Conservation (phyloP, 164 flowering plant species). For the Buxus sempervirens region DNA sequence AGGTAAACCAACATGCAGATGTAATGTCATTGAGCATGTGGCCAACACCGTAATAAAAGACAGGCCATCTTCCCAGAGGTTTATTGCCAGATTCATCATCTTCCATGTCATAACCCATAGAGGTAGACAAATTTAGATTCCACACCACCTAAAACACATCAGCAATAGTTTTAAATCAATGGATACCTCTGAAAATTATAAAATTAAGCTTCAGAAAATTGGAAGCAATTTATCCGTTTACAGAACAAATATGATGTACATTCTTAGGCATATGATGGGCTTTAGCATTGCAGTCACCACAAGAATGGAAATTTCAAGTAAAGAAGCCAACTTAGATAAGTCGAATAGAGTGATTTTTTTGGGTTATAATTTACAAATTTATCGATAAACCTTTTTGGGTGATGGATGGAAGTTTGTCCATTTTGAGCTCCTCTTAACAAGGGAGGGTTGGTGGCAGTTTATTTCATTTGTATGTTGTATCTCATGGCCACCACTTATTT, state of each 20-base stretch:
- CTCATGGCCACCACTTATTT: too few relatives aligned
- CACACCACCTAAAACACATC: conserved; percentile 4
- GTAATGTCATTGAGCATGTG: conserved; percentile 99
- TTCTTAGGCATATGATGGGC: neutral
- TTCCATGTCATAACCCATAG: conserved; percentile 28
- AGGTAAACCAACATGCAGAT: conserved; percentile 95
- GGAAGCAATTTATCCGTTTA: neutral
- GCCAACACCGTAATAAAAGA: conserved; percentile 77
- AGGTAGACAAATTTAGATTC: neutral
- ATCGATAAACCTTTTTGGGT: neutral
- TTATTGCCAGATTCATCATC: conserved; percentile 42
- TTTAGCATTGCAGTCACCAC: neutral
- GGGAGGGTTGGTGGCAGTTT: too few relatives aligned
- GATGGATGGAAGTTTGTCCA: neutral
- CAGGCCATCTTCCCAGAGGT: conserved; percentile 60
- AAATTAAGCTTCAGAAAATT: neutral
- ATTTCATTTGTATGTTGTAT: too few relatives aligned
- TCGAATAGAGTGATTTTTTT: neutral
- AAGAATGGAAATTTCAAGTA: too few relatives aligned
- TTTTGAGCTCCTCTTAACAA: too few relatives aligned
- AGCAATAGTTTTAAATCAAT: neutral
- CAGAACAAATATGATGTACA: neutral
- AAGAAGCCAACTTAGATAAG: neutral
- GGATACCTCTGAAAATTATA: conserved; percentile 2
- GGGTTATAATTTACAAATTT: neutral